Evolutionary conservation across 106 monocot species (phyloP), one percentile per base, ranked within the genome.

Genomic region (Dendrobium officinale): DNA sequence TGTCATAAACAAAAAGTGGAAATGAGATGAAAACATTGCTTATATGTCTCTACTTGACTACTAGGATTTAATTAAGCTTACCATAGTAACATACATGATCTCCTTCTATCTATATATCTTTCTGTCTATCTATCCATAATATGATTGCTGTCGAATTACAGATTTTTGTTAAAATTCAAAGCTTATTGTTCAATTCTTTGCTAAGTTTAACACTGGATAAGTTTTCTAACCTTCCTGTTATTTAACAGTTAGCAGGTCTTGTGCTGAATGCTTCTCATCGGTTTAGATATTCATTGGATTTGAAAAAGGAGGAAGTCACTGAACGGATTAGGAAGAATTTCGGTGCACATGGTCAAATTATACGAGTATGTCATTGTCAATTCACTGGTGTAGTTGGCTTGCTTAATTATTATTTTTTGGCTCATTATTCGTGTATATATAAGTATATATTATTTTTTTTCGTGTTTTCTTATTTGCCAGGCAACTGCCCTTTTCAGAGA

Each of bases 401-500:
- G 19, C 58, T 41, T 20, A 31, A 40, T 33, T 33, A 47, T 74
- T 80, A 43, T 74, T 22, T 78, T n/a, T 26, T 16, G 3, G 31
- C 59, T 70, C 19, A 9, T 31, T 78, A 27, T 16, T 82, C 0
- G 48, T 72, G 47, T 43, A 1, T 56, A 26, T 26, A 26, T 26
- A 26, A 26, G 26, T 26, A 26, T 26, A 44, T 44, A 44, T 44
- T 44, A 44, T 44, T 6, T 44, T 0, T 44, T 44, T 44, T 5
- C 44, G 6, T 44, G 44, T 73, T 64, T 10, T 20, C 33, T 48
- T 42, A 13, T 86, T 85, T 83, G 44, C 82, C 77, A 96, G 96
- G 96, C 96, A 54, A 93, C 93, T 70, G 78, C 88, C 68, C 85
- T 91, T 29, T 96, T 96, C 26, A 89, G 90, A 77, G 93, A 88